These are phyloP conservation scores for Aspergillus sclerotioniger DNA, from an alignment of 495 filamentous ascomycete species.

Conservation along the genomic window DNA sequence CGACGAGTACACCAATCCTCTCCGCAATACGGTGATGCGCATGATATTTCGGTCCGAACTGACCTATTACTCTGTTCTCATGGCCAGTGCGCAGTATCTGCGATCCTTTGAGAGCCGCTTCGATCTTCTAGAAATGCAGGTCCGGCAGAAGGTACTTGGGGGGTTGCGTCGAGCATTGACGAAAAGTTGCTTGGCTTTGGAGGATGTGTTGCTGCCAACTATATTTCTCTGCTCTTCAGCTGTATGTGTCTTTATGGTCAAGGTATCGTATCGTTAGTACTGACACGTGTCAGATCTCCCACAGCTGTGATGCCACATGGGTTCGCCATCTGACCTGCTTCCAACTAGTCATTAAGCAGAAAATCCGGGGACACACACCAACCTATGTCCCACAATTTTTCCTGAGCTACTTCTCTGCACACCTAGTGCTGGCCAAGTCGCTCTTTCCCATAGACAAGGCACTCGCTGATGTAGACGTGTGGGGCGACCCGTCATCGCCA, in stretches of 20 bases:
- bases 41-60: conserved; percentile 5
- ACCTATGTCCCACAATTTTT: not conserved
- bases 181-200: not conserved
- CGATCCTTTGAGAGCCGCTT: not conserved
- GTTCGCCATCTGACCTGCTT: conserved; percentile 7
- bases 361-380: not conserved
- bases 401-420: conserved; percentile 3
- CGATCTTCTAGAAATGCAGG: conserved; percentile 4
- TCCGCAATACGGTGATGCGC: conserved; percentile 9
- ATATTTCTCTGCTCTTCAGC: conserved; percentile 10
- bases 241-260: not conserved
- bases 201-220: conserved; percentile 3
- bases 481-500: not conserved
- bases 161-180: conserved; percentile 4
- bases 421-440: conserved; percentile 3
- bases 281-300: not conserved
- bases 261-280: not conserved
- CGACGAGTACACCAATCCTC: conserved; percentile 3
- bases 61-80: conserved; percentile 2
- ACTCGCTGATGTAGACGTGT: not conserved
- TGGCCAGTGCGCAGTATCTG: conserved; percentile 8
- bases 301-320: conserved; percentile 7
- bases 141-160: conserved; percentile 1
- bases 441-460: conserved; percentile 1
- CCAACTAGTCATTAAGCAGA: conserved; percentile 4